Evolutionary conservation across 768 basidiomycete genomes (phyloP).

Genomic region (Asterophora parasitica): DNA sequence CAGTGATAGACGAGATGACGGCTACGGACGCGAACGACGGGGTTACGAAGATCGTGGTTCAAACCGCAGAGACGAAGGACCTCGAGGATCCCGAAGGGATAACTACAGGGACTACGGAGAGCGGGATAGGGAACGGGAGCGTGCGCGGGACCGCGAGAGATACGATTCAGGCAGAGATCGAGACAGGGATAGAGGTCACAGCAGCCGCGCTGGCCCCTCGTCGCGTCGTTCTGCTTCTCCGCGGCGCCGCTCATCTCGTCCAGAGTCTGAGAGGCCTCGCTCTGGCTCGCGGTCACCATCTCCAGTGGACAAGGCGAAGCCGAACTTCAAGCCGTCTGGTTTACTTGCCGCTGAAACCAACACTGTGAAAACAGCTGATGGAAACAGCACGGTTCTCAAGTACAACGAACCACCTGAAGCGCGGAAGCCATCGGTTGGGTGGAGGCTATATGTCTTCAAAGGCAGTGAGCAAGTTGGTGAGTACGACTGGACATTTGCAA

Average conservation of each 20-base stretch:
- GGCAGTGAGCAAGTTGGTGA: conserved; percentile 87
- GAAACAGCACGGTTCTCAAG: conserved; percentile 82
- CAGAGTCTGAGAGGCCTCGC: conserved; percentile 29
- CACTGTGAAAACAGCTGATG: conserved; percentile 71
- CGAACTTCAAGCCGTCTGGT: conserved; percentile 86
- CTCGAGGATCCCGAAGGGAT: conserved; percentile 10
- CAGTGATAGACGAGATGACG: conserved; percentile 12
- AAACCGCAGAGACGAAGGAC: conserved; percentile 7
- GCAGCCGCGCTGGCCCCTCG: conserved; percentile 22
- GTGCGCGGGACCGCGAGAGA: conserved; percentile 39
- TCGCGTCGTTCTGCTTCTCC: conserved; percentile 62
- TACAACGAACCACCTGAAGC: conserved; percentile 99
- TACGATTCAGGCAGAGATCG: conserved; percentile 28
- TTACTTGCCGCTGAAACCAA: conserved; percentile 96
- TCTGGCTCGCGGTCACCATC: conserved; percentile 41
- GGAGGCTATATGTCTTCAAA: conserved; percentile 98
- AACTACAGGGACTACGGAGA: conserved; percentile 16
- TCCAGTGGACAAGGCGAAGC: conserved; percentile 65
- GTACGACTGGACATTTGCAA: conserved; percentile 22
- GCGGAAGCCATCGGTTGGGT: conserved; percentile 81
- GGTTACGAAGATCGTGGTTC: conserved; percentile 6
- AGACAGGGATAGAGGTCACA: conserved; percentile 25
- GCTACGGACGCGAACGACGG: conserved; percentile 12
- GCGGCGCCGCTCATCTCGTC: conserved; percentile 36
- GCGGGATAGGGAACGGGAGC: conserved; percentile 37